A percentile compares a stretch with the other conserved stretches of the same genome.
Evolutionary conservation across 306 rosid species (phyloP).

Genomic region (Echinosophora koreensis): DNA sequence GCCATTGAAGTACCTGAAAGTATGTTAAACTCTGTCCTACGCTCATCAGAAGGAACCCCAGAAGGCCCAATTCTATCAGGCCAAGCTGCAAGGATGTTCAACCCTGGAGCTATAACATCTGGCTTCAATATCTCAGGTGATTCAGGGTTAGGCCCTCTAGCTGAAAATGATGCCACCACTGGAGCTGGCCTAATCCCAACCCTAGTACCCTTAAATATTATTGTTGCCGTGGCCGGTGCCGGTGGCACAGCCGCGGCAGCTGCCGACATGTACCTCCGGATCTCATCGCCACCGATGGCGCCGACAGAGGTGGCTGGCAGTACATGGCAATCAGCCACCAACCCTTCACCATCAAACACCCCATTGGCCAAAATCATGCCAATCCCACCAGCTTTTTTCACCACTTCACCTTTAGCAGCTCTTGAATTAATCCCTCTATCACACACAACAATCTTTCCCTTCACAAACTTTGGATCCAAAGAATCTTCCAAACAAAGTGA

Average conservation of each 20-base stretch:
- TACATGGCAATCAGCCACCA: constrained; percentile 87
- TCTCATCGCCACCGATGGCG: constrained; percentile 65
- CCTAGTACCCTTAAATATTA: constrained; percentile 74
- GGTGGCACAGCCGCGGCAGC: constrained; percentile 41
- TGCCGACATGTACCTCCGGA: constrained; percentile 58
- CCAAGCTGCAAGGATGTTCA: constrained; percentile 95
- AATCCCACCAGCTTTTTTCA: constrained; percentile 75
- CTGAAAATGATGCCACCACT: constrained; percentile 87
- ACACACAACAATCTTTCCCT: constrained; percentile 72
- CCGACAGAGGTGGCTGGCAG: constrained; percentile 84
- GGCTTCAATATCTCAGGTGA: constrained; percentile 84
- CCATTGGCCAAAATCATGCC: constrained; percentile 91
- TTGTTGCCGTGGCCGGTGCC: constrained; percentile 66
- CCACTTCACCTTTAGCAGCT: constrained; percentile 80
- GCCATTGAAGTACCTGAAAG: constrained; percentile 94
- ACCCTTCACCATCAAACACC: constrained; percentile 86
- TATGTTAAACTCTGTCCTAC: constrained; percentile 77
- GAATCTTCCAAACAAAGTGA: constrained; percentile 87
- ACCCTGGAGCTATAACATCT: constrained; percentile 80
- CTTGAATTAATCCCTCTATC: constrained; percentile 85
- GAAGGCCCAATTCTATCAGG: constrained; percentile 73
- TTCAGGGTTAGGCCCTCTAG: constrained; percentile 84
- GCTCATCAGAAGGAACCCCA: constrained; percentile 64
- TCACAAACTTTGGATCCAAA: constrained; percentile 58
- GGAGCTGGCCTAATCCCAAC: constrained; percentile 79